A percentile compares a stretch with the other conserved stretches of the same genome.
Conservation (phyloP, 2,329 filamentous ascomycete species). For the Colletotrichum sansevieriae region DNA sequence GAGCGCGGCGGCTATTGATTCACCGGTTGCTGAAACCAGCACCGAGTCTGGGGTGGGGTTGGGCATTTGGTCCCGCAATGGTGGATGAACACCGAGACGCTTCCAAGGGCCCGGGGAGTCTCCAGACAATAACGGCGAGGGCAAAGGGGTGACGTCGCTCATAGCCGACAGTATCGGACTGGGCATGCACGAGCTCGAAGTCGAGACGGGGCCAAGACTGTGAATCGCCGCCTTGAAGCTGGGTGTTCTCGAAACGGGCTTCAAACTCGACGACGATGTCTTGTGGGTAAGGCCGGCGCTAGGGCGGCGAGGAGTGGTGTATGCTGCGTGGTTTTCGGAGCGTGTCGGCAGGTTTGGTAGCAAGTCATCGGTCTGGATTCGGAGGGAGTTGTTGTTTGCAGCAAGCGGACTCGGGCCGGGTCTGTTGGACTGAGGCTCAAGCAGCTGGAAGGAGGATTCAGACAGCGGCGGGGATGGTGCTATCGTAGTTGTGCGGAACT, state of each 20-base stretch:
- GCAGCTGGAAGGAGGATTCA: conserved; percentile 42
- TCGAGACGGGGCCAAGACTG: conserved; percentile 63
- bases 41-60: conserved; percentile 59
- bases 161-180: conserved; percentile 82
- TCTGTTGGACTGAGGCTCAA: conserved; percentile 28
- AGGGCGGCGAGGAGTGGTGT: conserved; percentile 47
- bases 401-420: conserved; percentile 34
- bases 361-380: conserved; percentile 54
- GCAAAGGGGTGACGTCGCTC: conserved; percentile 83
- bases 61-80: conserved; percentile 60
- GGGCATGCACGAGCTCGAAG: conserved; percentile 76
- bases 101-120: conserved; percentile 78
- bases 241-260: conserved; percentile 69
- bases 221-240: conserved; percentile 70
- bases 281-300: conserved; percentile 52
- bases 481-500: conserved; percentile 56
- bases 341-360: conserved; percentile 45
- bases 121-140: conserved; percentile 76
- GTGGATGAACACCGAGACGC: conserved; percentile 61
- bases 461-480: conserved; percentile 53
- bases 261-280: conserved; percentile 60
- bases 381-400: conserved; percentile 47
- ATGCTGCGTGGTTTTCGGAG: conserved; percentile 48
- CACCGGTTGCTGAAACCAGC: conserved; percentile 64
- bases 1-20: conserved; percentile 64